These are phyloP conservation scores for Cutaneotrichosporon sp. DNA, from an alignment of 1,284 basidiomycete genomes.

Conservation along the genomic window DNA sequence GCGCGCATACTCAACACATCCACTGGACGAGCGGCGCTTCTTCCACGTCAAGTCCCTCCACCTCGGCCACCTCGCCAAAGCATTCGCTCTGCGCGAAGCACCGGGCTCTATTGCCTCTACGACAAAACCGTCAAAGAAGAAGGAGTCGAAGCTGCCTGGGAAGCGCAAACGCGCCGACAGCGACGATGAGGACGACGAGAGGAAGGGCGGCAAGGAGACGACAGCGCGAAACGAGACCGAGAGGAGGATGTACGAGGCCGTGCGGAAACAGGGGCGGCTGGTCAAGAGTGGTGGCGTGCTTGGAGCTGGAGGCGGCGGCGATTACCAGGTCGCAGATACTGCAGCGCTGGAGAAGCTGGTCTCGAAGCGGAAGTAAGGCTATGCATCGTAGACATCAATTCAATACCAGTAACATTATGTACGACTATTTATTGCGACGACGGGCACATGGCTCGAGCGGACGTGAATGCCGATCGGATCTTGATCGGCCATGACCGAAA, in stretches of 20 bases:
- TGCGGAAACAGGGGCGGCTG: slow-evolving; percentile 75
- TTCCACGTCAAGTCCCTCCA: slow-evolving; percentile 93
- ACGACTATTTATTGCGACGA: too few species aligned
- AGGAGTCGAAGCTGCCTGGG: slow-evolving; percentile 14
- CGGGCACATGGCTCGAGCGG: too few species aligned
- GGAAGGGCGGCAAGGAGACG: slow-evolving; percentile 37
- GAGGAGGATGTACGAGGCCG: slow-evolving; percentile 78
- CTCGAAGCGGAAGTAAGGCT: not conserved
- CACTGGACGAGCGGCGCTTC: slow-evolving; percentile 86
- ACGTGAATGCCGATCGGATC: too few species aligned
- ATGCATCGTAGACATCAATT: not conserved
- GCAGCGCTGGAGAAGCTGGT: slow-evolving; percentile 64
- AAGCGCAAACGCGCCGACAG: slow-evolving; percentile 51
- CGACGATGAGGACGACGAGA: slow-evolving; percentile 49
- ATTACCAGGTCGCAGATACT: slow-evolving; percentile 75
- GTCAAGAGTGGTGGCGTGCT: slow-evolving; percentile 75
- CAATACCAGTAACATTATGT: too few species aligned
- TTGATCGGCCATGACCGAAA: not conserved
- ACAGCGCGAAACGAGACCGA: slow-evolving; percentile 59
- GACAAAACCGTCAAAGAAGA: slow-evolving; percentile 24
- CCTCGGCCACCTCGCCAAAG: slow-evolving; percentile 92
- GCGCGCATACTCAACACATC: slow-evolving; percentile 96
- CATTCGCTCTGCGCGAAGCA: slow-evolving; percentile 90
- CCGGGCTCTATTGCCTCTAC: slow-evolving; percentile 60
- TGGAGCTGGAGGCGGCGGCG: slow-evolving; percentile 60